A percentile compares a stretch with the other conserved stretches of the same genome.
Conservation (phyloP, 2,329 filamentous ascomycete species). For the Fusarium buxicola region DNA sequence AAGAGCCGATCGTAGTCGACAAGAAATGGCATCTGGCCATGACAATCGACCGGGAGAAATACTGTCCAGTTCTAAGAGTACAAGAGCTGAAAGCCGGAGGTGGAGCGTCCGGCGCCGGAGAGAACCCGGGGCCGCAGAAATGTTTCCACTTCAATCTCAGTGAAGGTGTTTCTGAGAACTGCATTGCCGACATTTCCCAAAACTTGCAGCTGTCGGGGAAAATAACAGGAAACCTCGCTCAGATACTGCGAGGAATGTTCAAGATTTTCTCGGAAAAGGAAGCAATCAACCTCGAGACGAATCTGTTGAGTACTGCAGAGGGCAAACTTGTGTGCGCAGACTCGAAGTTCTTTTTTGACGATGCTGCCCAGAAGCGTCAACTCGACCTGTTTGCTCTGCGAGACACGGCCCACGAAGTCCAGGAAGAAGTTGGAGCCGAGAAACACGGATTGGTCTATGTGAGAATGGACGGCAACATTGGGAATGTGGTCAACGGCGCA, state of each 20-base stretch:
- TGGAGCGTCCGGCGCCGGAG: slow-evolving; percentile 34
- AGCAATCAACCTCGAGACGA: slow-evolving; percentile 59
- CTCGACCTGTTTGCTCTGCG: slow-evolving; percentile 52
- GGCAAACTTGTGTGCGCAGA: slow-evolving; percentile 49
- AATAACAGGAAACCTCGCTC: slow-evolving; percentile 27
- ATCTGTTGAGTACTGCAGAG: slow-evolving; percentile 48
- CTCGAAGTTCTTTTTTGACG: slow-evolving; percentile 60
- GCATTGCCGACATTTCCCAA: slow-evolving; percentile 32
- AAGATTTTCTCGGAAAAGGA: slow-evolving; percentile 59
- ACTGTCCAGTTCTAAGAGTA: slow-evolving; percentile 52
- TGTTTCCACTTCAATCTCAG: slow-evolving; percentile 44
- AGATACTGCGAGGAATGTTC: slow-evolving; percentile 42
- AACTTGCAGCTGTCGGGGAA: background rate
- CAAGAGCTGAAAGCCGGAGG: slow-evolving; percentile 25
- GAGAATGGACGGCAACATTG: slow-evolving; percentile 72
- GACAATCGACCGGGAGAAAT: slow-evolving; percentile 57
- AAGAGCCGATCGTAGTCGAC: slow-evolving; percentile 47
- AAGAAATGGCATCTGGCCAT: slow-evolving; percentile 56
- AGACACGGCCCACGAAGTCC: slow-evolving; percentile 50
- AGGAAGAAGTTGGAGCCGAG: slow-evolving; percentile 53
- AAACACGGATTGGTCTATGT: slow-evolving; percentile 84
- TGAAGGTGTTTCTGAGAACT: slow-evolving; percentile 42
- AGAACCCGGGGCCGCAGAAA: slow-evolving; percentile 1
- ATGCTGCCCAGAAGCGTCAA: slow-evolving; percentile 59
- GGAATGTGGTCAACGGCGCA: slow-evolving; percentile 89